These are phyloP conservation scores for Phytophthora sp. DNA, from an alignment of 352 stramenopile genomes.

Conservation along the genomic window DNA sequence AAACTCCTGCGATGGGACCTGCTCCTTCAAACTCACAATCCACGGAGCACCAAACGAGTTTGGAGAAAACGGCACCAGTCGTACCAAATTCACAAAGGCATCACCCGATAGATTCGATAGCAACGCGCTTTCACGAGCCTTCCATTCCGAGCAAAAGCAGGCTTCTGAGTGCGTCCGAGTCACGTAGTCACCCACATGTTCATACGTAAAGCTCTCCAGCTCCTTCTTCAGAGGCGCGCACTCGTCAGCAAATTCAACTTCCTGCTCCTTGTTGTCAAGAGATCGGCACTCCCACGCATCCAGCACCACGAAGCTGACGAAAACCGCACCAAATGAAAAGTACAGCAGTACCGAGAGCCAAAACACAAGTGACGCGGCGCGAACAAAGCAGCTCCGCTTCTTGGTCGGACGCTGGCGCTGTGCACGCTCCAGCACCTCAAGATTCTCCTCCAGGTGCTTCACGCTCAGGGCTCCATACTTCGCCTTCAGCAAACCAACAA, in stretches of 20 bases:
- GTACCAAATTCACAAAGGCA: slow-evolving; percentile 30
- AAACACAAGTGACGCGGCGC: slow-evolving; percentile 36
- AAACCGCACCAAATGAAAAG: slow-evolving; percentile 35
- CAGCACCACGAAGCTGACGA: slow-evolving; percentile 40
- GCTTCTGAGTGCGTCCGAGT: slow-evolving; percentile 33
- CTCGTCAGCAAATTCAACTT: slow-evolving; percentile 19
- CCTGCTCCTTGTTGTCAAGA: slow-evolving; percentile 27
- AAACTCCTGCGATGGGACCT: slow-evolving; percentile 36
- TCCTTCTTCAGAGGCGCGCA: slow-evolving; percentile 37
- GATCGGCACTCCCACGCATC: slow-evolving; percentile 39
- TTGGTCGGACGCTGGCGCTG: slow-evolving; percentile 11
- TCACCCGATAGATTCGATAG: slow-evolving; percentile 26
- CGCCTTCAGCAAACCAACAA: slow-evolving; percentile 59
- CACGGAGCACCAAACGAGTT: slow-evolving; percentile 37
- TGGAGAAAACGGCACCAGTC: slow-evolving; percentile 53
- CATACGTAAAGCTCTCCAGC: slow-evolving; percentile 41
- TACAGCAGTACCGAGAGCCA: slow-evolving; percentile 37
- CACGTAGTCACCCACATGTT: slow-evolving; percentile 30
- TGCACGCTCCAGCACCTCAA: slow-evolving; percentile 45
- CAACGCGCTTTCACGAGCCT: slow-evolving; percentile 37
- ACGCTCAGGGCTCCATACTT: slow-evolving; percentile 83
- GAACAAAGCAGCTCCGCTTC: slow-evolving; percentile 36
- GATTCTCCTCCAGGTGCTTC: slow-evolving; percentile 70
- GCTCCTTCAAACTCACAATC: slow-evolving; percentile 38
- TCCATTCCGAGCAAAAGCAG: slow-evolving; percentile 60